Evolutionary conservation across 2,329 filamentous ascomycete genomes (phyloP), one percentile per base, ranked within the genome.

Genomic region (Pseudocercospora fijiensis): DNA sequence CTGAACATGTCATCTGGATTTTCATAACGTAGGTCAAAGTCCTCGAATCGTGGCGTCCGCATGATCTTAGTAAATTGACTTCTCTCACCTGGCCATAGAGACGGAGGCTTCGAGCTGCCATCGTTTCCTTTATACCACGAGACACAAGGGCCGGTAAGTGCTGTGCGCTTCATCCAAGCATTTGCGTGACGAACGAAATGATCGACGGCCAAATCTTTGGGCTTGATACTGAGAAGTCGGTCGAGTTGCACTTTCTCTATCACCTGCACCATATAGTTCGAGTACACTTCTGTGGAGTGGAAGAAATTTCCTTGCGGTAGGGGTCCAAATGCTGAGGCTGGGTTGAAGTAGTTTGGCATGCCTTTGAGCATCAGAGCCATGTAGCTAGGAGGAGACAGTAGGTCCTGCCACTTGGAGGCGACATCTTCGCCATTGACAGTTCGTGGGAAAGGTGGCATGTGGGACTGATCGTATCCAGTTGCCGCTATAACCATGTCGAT

Each of bases 261-360:
- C 10, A 65, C 61, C 55, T 70, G 67, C 27, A 69, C 65, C 27
- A 70, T 70, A 57, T 70, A 70, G 22, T 60, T 49, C 7, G 63
- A 57, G 37, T 64, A 66, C 6, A 61, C 62, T 64, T 69, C 67
- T 30, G 63, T 49, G 10, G 65, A 63, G 49, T 67, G 66, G 58
- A 63, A 69, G 60, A 65, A 70, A 51, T 67, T 69, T 18, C 66
- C 68, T 62, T 69, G 66, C 18, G 66, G 62, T 11, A 70, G 49
- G 10, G 68, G 68, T 6, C 64, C 68, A 27, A 57, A 70, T 18
- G 68, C 68, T 5, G 67, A 69, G 4, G 66, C 64, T 16, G 67
- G 68, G 33, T 68, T 70, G 57, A 68, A 69, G 59, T 69, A 69
- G 43, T 70, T 70, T 7, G 68, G 68, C 64, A 67, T 65, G 11